A percentile compares a stretch with the other conserved stretches of the same genome.
These are phyloP conservation scores for Rhizopogon roseolus DNA, from an alignment of 768 basidiomycete species.

Conservation along the genomic window DNA sequence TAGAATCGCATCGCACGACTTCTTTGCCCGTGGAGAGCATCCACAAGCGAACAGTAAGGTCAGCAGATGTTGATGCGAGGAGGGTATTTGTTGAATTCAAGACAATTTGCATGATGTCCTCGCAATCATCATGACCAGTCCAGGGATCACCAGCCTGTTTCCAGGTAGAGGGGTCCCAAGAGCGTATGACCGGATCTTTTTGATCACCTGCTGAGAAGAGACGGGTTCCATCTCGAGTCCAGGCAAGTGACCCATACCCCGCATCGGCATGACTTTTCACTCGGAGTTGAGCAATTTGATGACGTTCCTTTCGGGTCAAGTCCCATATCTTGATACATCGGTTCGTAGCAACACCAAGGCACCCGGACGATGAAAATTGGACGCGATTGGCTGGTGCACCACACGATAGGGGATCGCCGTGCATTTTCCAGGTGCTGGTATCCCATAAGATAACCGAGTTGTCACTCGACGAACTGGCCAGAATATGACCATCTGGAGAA, in stretches of 20 bases:
- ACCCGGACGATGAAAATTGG: background rate
- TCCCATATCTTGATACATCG: background rate
- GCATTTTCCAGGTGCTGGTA: background rate
- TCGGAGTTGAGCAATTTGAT: background rate
- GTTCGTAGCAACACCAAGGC: background rate
- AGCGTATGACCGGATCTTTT: background rate
- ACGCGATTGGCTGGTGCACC: background rate
- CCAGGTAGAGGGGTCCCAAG: background rate
- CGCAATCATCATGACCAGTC: background rate
- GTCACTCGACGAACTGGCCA: conserved; percentile 4
- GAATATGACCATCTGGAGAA: conserved; percentile 1
- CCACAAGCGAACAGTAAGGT: conserved; percentile 24
- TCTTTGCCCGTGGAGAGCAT: conserved; percentile 14
- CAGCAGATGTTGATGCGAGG: conserved; percentile 25
- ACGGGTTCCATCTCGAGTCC: background rate
- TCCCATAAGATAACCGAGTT: conserved; percentile 1
- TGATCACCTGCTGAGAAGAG: background rate
- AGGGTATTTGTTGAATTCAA: conserved; percentile 21
- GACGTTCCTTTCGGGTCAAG: background rate
- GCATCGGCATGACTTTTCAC: background rate
- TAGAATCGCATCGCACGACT: conserved; percentile 9
- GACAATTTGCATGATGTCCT: conserved; percentile 14
- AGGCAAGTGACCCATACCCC: background rate
- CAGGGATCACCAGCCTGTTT: background rate
- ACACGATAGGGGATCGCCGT: background rate